Conservation (phyloP, 768 basidiomycete species). For the Kwoniella pini region DNA sequence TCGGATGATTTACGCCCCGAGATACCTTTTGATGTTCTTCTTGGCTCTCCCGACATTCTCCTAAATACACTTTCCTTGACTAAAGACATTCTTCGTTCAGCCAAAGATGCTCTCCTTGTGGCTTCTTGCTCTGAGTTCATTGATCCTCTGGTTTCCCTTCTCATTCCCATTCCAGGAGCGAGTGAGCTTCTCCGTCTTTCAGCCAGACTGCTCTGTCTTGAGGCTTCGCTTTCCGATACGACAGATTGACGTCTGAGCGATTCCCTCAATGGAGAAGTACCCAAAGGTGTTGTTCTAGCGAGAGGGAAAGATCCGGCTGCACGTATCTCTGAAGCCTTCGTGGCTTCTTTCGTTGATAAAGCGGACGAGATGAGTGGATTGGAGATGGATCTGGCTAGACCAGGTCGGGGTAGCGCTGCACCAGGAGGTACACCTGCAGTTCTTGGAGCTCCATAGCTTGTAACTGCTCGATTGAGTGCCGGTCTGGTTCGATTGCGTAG, state of each 20-base stretch:
- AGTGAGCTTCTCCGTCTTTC: conserved; percentile 17
- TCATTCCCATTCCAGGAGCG: neutral
- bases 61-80: conserved; percentile 19
- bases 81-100: conserved; percentile 22
- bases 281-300: conserved; percentile 28
- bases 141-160: neutral
- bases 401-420: conserved; percentile 32
- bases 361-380: conserved; percentile 29
- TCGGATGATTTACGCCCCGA: neutral
- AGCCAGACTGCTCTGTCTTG: conserved; percentile 17
- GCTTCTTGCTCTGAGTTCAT: conserved; percentile 7
- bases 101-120: conserved; percentile 8
- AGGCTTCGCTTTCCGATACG: conserved; percentile 25
- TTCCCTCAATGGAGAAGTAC: conserved; percentile 33
- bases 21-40: conserved; percentile 3
- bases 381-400: conserved; percentile 29
- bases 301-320: conserved; percentile 31
- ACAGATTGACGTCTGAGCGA: conserved; percentile 34
- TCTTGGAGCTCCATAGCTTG: conserved; percentile 29
- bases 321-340: conserved; percentile 2
- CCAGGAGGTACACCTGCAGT: conserved; percentile 30
- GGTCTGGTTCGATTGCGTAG: conserved; percentile 27
- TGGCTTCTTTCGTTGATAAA: conserved; percentile 1
- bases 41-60: conserved; percentile 8
- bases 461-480: conserved; percentile 12